phyloP scores from a whole-genome alignment of 2,329 filamentous ascomycete genomes.

The Monilinia fructicola region DNA sequence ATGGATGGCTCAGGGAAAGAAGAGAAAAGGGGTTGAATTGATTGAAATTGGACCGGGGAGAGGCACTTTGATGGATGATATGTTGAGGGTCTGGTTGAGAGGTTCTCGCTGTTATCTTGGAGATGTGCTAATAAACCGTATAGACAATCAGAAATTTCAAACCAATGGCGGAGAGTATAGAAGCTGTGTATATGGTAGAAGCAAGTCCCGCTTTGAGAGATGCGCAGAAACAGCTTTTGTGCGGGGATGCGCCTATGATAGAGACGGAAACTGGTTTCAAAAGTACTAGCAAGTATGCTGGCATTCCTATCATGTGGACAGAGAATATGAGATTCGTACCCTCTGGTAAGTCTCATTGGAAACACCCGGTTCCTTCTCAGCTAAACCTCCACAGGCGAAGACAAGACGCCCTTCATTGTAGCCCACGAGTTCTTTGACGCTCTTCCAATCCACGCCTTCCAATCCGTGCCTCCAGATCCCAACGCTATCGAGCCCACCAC shows the following conservation, averaged over 20 bases:
- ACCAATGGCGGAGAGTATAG: conserved; percentile 70
- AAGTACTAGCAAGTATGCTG: conserved; percentile 72
- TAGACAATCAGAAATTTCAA: conserved; percentile 85
- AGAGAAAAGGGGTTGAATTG: conserved; percentile 72
- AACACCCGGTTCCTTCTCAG: not conserved
- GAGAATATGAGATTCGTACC: conserved; percentile 53
- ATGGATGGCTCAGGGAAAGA: conserved; percentile 88
- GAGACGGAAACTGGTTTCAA: conserved; percentile 72
- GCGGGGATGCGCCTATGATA: conserved; percentile 66
- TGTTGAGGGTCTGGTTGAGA: conserved; percentile 68
- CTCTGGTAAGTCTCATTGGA: conserved; percentile 25
- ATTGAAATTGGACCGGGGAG: conserved; percentile 93
- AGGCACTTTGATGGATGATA: conserved; percentile 96
- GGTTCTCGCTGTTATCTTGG: conserved; percentile 19
- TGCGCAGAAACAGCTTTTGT: conserved; percentile 79
- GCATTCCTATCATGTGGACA: conserved; percentile 80
- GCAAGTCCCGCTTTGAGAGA: conserved; percentile 78
- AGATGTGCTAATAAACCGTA: conserved; percentile 23
- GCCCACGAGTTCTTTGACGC: conserved; percentile 99
- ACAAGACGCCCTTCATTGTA: conserved; percentile 84
- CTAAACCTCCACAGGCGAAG: conserved; percentile 49
- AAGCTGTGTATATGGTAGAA: conserved; percentile 91
- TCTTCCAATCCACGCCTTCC: conserved; percentile 92
- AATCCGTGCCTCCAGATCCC: conserved; percentile 60
- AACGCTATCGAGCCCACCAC: conserved; percentile 42